Percentiles rank a stretch among this genome's conserved stretches.
Evolutionary conservation across 352 stramenopile species (phyloP).

Genomic region (Thraustochytrium sp.): DNA sequence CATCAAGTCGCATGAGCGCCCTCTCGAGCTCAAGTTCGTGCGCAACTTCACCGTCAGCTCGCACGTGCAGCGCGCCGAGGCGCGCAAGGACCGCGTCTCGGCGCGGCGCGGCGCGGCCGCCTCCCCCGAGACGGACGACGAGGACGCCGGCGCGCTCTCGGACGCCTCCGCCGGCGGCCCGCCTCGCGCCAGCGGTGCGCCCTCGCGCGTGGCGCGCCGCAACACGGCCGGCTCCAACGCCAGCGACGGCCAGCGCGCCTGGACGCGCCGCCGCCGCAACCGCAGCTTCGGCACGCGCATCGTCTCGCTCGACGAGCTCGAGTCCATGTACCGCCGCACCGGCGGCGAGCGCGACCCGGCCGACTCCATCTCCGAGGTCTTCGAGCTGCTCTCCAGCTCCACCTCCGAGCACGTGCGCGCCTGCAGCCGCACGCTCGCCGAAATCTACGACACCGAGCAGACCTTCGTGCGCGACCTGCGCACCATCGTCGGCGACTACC

Average conservation of each 20-base stretch:
- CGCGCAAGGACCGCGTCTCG: background rate
- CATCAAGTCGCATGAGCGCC: constrained; percentile 12
- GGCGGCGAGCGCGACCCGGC: background rate
- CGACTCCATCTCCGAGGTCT: background rate
- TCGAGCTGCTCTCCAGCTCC: background rate
- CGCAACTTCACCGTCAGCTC: constrained; percentile 40
- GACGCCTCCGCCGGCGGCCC: background rate
- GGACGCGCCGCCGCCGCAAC: background rate
- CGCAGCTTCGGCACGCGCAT: constrained; percentile 8
- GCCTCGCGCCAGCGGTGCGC: background rate
- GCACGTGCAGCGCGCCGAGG: constrained; percentile 3
- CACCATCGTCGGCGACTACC: constrained; percentile 33
- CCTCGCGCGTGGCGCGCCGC: too few relatives aligned
- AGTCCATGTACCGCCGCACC: constrained; percentile 20
- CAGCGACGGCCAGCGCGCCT: constrained; percentile 8
- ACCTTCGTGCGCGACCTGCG: constrained; percentile 38
- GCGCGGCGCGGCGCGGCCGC: background rate
- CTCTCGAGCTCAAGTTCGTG: constrained; percentile 11
- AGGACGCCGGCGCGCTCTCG: background rate
- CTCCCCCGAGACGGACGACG: background rate
- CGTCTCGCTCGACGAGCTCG: constrained; percentile 32
- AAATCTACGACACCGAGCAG: constrained; percentile 45
- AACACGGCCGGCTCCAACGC: background rate
- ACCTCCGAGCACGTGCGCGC: background rate
- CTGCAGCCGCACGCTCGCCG: background rate